A percentile compares a stretch with the other conserved stretches of the same genome.
Evolutionary conservation across 2,329 filamentous ascomycete species (phyloP).

Genomic region (Meredithiella fracta): DNA sequence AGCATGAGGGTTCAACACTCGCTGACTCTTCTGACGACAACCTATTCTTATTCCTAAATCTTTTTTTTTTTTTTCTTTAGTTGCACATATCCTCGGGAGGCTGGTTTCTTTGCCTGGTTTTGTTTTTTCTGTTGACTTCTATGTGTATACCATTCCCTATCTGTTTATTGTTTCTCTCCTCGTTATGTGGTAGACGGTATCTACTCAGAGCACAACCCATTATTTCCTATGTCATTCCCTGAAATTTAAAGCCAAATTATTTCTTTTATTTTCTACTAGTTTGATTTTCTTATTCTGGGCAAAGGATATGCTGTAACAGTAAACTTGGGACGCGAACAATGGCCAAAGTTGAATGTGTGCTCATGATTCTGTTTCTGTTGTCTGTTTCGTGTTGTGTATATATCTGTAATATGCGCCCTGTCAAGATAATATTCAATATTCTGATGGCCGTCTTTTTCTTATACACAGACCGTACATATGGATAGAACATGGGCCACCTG

Average conservation of each 20-base stretch:
- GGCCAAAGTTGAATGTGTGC: background rate
- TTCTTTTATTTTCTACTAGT: no score
- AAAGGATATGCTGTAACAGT: no score
- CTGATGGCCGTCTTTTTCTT: no score
- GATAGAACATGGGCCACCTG: no score
- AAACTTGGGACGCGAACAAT: no score
- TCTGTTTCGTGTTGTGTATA: no score
- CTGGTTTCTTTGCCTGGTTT: background rate
- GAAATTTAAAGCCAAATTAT: background rate
- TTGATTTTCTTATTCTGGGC: background rate
- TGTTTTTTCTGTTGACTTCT: background rate
- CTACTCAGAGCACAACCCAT: no score
- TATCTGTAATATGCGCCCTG: no score
- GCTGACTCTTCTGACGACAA: background rate
- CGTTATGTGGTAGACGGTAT: background rate
- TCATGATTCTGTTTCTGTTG: no score
- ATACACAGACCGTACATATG: no score
- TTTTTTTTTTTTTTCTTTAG: background rate
- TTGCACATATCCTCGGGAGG: background rate
- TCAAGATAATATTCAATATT: no score
- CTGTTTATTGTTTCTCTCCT: background rate
- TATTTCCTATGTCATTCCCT: background rate
- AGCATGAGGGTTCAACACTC: no score
- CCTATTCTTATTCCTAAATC: background rate
- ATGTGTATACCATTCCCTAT: background rate